A percentile compares a stretch with the other conserved stretches of the same genome.
Conservation (phyloP, 2,329 filamentous ascomycete species). For the Neoscytalidium dimidiatum region DNA sequence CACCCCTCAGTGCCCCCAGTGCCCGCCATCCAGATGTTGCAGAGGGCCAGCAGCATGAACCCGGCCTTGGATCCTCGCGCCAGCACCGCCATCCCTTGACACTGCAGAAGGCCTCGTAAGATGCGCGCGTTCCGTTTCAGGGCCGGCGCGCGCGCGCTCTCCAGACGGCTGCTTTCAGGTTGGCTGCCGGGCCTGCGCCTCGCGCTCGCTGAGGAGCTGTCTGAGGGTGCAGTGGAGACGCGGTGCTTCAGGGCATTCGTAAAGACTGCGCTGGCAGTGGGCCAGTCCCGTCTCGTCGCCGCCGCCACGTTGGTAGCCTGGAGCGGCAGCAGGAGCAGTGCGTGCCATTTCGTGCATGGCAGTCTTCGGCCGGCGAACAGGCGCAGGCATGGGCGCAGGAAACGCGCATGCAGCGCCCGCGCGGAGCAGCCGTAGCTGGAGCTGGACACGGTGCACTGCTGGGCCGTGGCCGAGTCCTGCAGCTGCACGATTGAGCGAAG, state of each 20-base stretch:
- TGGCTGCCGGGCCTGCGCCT: neutral
- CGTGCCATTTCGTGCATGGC: conserved; percentile 12
- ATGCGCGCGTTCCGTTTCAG: conserved; percentile 17
- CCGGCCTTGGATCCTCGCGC: conserved; percentile 9
- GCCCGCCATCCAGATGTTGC: conserved; percentile 4
- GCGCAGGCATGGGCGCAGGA: neutral
- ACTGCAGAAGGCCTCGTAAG: conserved; percentile 15
- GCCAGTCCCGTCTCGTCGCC: neutral
- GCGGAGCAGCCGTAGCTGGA: neutral
- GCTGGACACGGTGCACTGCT: neutral
- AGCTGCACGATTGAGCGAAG: conserved; percentile 18
- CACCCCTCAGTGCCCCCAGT: neutral
- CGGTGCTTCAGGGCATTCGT: conserved; percentile 4
- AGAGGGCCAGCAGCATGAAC: neutral
- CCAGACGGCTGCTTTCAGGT: neutral
- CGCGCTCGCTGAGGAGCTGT: neutral
- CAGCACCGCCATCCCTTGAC: conserved; percentile 13
- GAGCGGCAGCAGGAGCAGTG: neutral
- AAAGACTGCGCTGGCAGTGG: conserved; percentile 13
- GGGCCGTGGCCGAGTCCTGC: conserved; percentile 10
- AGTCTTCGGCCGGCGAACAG: conserved; percentile 9
- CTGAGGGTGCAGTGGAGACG: conserved; percentile 5
- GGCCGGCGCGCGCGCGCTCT: conserved; percentile 13
- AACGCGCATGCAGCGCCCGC: conserved; percentile 17
- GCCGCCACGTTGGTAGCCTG: neutral